A percentile compares a stretch with the other conserved stretches of the same genome.
Conservation (phyloP, 495 filamentous ascomycete genomes). For the Penicillium daleae region DNA sequence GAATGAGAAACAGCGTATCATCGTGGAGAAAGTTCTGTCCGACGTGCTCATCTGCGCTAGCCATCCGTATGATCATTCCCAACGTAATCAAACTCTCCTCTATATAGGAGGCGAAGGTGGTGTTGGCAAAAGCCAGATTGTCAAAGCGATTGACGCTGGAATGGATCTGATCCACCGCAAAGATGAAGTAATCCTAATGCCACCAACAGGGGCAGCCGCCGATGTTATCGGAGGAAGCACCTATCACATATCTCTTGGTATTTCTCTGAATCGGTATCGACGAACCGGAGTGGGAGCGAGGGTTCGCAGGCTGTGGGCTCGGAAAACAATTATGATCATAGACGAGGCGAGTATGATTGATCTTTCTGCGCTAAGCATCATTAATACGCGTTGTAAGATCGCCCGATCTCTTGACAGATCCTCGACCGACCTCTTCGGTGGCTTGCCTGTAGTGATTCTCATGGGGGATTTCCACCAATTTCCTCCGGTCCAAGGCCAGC, state of each 20-base stretch:
- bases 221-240: not conserved
- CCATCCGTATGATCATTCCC: not conserved
- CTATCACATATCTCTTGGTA: not conserved
- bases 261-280: not conserved
- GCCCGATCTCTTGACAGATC: not conserved
- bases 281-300: not conserved
- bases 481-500: not conserved
- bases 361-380: not conserved
- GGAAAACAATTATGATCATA: not conserved
- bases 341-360: not conserved
- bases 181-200: not conserved
- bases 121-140: not conserved
- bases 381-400: not conserved
- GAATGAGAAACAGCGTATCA: not conserved
- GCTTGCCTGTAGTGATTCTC: not conserved
- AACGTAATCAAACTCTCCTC: not conserved
- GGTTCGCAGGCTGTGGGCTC: not conserved
- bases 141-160: not conserved
- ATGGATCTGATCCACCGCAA: not conserved
- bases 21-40: not conserved
- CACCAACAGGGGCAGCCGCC: not conserved
- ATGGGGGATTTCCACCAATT: not conserved
- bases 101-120: not conserved
- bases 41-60: not conserved
- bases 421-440: not conserved